Percentiles rank a stretch among this genome's conserved stretches.
phyloP scores from a whole-genome alignment of 2,329 filamentous ascomycete species.

The Fusarium papillatum region DNA sequence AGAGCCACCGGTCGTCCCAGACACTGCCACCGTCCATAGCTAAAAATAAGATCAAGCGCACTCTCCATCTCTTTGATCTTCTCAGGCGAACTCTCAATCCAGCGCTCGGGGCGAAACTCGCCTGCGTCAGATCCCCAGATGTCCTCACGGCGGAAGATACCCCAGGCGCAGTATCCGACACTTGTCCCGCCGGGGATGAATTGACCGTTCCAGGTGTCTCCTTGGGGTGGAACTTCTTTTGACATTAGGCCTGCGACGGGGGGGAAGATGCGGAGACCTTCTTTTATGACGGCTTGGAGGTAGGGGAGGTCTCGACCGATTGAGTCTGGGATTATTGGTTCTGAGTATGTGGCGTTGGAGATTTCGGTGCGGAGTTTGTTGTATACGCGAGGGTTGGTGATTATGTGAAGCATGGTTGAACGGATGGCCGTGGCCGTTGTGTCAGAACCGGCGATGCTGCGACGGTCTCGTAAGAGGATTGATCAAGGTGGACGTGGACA shows the following conservation, averaged over 20 bases:
- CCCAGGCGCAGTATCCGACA: constrained; percentile 51
- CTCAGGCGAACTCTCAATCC: constrained; percentile 52
- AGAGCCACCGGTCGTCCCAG: constrained; percentile 54
- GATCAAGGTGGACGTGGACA: rapidly evolving
- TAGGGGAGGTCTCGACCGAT: constrained; percentile 56
- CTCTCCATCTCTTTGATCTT: constrained; percentile 51
- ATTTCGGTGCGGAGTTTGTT: constrained; percentile 55
- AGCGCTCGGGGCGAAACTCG: constrained; percentile 52
- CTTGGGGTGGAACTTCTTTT: constrained; percentile 48
- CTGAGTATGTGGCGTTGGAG: constrained; percentile 25
- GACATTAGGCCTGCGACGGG: constrained; percentile 53
- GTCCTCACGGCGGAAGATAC: constrained; percentile 48
- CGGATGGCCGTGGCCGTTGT: constrained; percentile 69
- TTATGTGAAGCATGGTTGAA: constrained; percentile 64
- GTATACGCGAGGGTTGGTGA: constrained; percentile 62
- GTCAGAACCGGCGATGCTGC: constrained; percentile 67
- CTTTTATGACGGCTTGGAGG: constrained; percentile 64
- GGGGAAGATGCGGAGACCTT: constrained; percentile 56
- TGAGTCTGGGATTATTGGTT: constrained; percentile 46
- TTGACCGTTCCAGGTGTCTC: constrained; percentile 48
- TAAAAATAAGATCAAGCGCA: constrained; percentile 54
- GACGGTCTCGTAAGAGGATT: rapidly evolving
- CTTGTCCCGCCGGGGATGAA: constrained; percentile 50
- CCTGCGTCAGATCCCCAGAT: constrained; percentile 52
- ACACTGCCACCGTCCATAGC: constrained; percentile 55